Evolutionary conservation across 2,329 filamentous ascomycete genomes (phyloP), one percentile per base, ranked within the genome.

Genomic region (Neonectria coccinea): DNA sequence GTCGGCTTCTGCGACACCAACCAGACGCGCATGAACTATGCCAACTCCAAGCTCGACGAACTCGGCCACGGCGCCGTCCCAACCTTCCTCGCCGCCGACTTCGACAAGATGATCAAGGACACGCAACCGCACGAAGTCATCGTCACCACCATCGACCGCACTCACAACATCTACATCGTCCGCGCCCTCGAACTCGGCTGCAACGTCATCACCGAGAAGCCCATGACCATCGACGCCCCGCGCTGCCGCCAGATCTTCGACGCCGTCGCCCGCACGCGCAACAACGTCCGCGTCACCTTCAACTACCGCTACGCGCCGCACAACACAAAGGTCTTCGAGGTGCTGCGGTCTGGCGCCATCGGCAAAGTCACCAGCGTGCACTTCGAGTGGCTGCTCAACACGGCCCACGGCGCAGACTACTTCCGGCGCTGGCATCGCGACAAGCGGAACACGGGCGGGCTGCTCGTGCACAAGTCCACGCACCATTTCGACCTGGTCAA

Each of bases 261-360:
- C 12, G 73, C 73, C 4, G 73, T 74, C 0, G 67, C 74, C 22
- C 59, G 67, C 45, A 74, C 75, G 0, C 79, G 78, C 2, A 79
- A 82, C 12, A 80, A 81, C 42, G 81, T 89, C 4, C 82, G 87
- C 16, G 87, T 89, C 1, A 86, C 85, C 0, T 89, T 89, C 80
- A 89, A 90, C 77, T 89, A 89, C 76, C 84, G 87, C 22, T 89
- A 89, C 70, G 87, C 87, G 42, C 87, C 87, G n/a, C 88, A 89
- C 76, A 88, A 89, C 75, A 89, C 86, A 14, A 87, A 85, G 65
- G 80, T 89, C 2, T 84, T 81, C 64, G 83, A 88, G 73, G 68
- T 89, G 1, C 68, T 89, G 4, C 80, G 77, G 2, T 81, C 83
- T 0, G 86, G 85, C 0, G 84, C 83, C 1, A 88, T 90, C 62